These are phyloP conservation scores for Epithele typhae DNA, from an alignment of 768 basidiomycete genomes.

Conservation along the genomic window DNA sequence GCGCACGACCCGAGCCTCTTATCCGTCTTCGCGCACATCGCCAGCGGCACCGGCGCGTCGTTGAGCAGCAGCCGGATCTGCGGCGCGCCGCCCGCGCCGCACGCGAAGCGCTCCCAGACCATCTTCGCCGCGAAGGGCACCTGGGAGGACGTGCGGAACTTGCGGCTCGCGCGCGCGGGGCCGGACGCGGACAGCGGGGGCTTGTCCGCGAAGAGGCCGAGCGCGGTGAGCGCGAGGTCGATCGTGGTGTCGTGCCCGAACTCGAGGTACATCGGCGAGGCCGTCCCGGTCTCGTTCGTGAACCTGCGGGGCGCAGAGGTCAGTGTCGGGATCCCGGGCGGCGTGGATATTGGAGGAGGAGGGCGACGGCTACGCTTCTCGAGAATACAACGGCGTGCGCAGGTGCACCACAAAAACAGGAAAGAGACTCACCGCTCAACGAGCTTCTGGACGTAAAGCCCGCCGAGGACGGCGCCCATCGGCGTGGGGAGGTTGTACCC, in stretches of 20 bases:
- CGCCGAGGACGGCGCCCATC: slow-evolving; percentile 34
- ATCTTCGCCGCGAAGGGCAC: slow-evolving; percentile 41
- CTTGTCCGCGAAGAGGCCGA: slow-evolving; percentile 34
- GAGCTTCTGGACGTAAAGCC: slow-evolving; percentile 36
- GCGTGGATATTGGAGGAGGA: not conserved
- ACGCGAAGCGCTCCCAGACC: slow-evolving; percentile 40
- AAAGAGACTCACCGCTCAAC: slow-evolving; percentile 29
- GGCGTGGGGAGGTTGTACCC: slow-evolving; percentile 31
- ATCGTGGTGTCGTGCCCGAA: slow-evolving; percentile 41
- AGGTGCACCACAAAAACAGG: not conserved
- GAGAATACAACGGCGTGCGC: not conserved
- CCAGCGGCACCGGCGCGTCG: slow-evolving; percentile 34
- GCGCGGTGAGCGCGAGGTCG: slow-evolving; percentile 33
- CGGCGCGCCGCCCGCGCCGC: slow-evolving; percentile 23
- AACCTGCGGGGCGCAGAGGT: slow-evolving; percentile 20
- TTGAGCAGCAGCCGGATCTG: slow-evolving; percentile 41
- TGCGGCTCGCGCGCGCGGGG: slow-evolving; percentile 25
- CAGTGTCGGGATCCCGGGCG: not conserved
- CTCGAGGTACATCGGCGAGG: slow-evolving; percentile 33
- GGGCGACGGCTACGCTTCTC: no score
- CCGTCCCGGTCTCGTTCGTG: slow-evolving; percentile 31
- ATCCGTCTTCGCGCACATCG: slow-evolving; percentile 30
- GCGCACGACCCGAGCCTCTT: slow-evolving; percentile 34
- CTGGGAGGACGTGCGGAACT: slow-evolving; percentile 35
- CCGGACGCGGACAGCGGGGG: slow-evolving; percentile 26